A percentile compares a stretch with the other conserved stretches of the same genome.
Conservation (phyloP, 208 protist species). For the Sergeia podlipaevii region DNA sequence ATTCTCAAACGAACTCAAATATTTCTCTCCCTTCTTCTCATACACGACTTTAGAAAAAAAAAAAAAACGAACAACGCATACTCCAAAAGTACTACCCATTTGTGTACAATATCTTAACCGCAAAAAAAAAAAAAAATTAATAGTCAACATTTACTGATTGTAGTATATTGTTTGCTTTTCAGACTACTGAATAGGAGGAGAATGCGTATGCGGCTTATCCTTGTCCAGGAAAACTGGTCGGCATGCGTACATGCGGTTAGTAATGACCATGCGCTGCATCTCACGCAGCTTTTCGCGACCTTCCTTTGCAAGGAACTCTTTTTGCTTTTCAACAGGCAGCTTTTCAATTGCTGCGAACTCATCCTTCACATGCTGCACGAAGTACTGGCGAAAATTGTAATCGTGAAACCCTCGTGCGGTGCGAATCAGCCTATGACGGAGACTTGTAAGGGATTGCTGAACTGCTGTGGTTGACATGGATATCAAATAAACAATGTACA, state of each 20-base stretch:
- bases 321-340: conserved; percentile 46
- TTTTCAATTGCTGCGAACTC: conserved; percentile 50
- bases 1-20: neutral
- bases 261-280: conserved; percentile 83
- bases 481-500: neutral
- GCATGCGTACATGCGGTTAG: conserved; percentile 75
- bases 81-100: neutral
- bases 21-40: neutral
- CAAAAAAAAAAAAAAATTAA: conserved; percentile 1
- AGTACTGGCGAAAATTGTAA: conserved; percentile 90
- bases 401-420: conserved; percentile 68
- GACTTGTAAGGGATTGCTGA: conserved; percentile 32
- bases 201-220: conserved; percentile 6
- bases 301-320: conserved; percentile 43
- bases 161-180: neutral
- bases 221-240: conserved; percentile 69
- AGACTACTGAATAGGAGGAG: neutral
- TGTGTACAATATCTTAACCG: neutral
- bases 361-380: conserved; percentile 77
- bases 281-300: conserved; percentile 56
- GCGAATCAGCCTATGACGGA: conserved; percentile 49
- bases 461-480: conserved; percentile 16
- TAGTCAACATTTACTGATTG: neutral
- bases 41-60: conserved; percentile 2
- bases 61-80: conserved; percentile 8